These are phyloP conservation scores for Hamamelis virginiana DNA, from an alignment of 164 flowering plant species.

Conservation along the genomic window DNA sequence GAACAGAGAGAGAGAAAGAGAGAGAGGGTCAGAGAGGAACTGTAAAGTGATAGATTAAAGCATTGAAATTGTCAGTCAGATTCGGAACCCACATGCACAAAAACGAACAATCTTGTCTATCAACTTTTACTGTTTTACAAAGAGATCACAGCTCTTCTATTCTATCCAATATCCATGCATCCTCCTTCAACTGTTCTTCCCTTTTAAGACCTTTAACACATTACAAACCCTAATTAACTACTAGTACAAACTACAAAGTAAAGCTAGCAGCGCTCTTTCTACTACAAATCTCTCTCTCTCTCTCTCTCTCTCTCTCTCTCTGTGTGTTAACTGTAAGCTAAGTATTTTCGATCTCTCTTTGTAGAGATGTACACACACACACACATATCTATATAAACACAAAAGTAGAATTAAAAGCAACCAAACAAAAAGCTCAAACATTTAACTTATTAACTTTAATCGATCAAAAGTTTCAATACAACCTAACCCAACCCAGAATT, in stretches of 20 bases:
- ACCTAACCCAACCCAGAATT: slow-evolving; percentile 8
- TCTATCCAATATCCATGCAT: no score
- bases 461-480: slow-evolving; percentile 2
- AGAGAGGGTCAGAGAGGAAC: neutral
- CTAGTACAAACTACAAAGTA: no score
- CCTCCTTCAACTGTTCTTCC: neutral
- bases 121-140: neutral
- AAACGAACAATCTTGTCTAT: slow-evolving; percentile 18
- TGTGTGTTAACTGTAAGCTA: no score
- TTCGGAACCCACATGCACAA: slow-evolving; percentile 21
- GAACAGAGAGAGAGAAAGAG: neutral
- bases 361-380: no score
- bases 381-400: no score
- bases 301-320: no score
- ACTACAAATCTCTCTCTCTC: neutral
- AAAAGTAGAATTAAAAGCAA: neutral
- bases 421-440: neutral
- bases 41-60: neutral
- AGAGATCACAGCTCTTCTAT: neutral
- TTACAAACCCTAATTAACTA: neutral
- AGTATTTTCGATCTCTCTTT: no score
- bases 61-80: neutral
- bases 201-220: neutral
- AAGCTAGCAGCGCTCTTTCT: neutral
- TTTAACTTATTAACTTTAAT: neutral